Percentiles rank a stretch among this genome's conserved stretches.
These are phyloP conservation scores for Pseudogymnoascus sp. DNA, from an alignment of 2,329 filamentous ascomycete species.

Conservation along the genomic window DNA sequence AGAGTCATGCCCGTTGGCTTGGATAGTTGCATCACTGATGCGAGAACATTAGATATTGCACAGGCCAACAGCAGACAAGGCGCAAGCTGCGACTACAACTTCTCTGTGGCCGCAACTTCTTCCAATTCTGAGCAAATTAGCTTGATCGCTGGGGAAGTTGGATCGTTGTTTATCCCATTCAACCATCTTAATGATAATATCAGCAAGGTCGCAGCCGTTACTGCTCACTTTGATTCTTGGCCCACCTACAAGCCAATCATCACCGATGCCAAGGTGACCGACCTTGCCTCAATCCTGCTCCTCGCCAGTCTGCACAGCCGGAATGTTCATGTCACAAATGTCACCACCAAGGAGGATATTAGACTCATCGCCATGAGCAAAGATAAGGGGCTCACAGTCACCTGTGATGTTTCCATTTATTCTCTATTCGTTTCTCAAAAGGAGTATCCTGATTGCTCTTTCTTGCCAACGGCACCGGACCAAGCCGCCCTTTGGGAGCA, in stretches of 20 bases:
- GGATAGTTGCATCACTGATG: conserved; percentile 65
- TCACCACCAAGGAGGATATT: conserved; percentile 76
- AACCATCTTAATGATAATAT: conserved; percentile 73
- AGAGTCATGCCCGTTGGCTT: conserved; percentile 70
- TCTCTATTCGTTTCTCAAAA: conserved; percentile 66
- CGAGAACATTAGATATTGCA: conserved; percentile 61
- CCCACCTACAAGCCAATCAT: conserved; percentile 71
- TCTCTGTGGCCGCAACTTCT: conserved; percentile 67
- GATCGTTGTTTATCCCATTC: conserved; percentile 76
- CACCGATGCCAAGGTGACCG: conserved; percentile 73
- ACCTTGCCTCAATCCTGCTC: conserved; percentile 71
- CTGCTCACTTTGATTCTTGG: conserved; percentile 72
- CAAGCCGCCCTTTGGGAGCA: conserved; percentile 70
- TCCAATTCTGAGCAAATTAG: conserved; percentile 69
- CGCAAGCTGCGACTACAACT: conserved; percentile 71
- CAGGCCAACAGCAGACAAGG: conserved; percentile 63
- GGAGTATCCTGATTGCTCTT: conserved; percentile 60
- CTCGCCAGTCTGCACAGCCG: conserved; percentile 71
- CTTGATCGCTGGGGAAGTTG: conserved; percentile 64
- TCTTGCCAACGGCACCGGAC: conserved; percentile 59
- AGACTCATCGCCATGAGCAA: conserved; percentile 70
- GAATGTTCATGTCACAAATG: conserved; percentile 71
- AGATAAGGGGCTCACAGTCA: conserved; percentile 72
- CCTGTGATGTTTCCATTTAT: conserved; percentile 76
- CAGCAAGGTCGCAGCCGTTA: conserved; percentile 73